Evolutionary conservation across 768 basidiomycete genomes (phyloP).

Genomic region (Russula lepida): DNA sequence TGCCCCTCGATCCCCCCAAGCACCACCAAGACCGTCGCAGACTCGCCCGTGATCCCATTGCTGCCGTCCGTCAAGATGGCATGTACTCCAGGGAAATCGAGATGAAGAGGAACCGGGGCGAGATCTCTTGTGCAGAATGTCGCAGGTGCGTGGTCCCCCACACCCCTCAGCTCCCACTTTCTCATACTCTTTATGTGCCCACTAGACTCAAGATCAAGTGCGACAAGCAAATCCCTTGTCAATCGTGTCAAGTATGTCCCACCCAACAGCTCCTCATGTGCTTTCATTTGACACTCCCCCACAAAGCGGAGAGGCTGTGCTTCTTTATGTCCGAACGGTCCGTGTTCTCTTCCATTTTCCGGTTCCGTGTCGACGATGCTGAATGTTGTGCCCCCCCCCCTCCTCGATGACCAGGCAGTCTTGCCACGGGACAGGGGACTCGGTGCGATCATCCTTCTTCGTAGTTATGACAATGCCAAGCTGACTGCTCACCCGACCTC

Average conservation of each 20-base stretch:
- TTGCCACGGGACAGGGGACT: slow-evolving; percentile 75
- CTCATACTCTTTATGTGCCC: background rate
- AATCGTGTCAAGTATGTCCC: slow-evolving; percentile 55
- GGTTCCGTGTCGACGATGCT: slow-evolving; percentile 4
- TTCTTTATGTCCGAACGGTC: slow-evolving; percentile 64
- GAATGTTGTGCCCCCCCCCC: background rate
- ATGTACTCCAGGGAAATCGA: slow-evolving; percentile 60
- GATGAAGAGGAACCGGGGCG: slow-evolving; percentile 61
- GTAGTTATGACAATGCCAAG: background rate
- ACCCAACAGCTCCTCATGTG: background rate
- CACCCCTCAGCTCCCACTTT: background rate
- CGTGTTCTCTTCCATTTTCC: slow-evolving; percentile 21
- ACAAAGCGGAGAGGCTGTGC: slow-evolving; percentile 56
- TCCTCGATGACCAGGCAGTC: slow-evolving; percentile 38
- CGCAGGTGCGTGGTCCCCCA: slow-evolving; percentile 49
- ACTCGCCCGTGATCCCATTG: slow-evolving; percentile 40
- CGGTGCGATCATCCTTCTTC: slow-evolving; percentile 33
- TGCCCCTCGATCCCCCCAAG: slow-evolving; percentile 52
- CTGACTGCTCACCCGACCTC: background rate
- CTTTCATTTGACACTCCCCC: background rate
- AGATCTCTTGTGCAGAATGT: slow-evolving; percentile 78
- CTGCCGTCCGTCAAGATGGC: slow-evolving; percentile 43
- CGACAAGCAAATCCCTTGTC: slow-evolving; percentile 75
- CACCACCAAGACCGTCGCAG: slow-evolving; percentile 36
- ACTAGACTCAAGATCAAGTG: slow-evolving; percentile 71